Evolutionary conservation across 768 basidiomycete species (phyloP), one percentile per base, ranked within the genome.

Genomic region (Trametes punicea): DNA sequence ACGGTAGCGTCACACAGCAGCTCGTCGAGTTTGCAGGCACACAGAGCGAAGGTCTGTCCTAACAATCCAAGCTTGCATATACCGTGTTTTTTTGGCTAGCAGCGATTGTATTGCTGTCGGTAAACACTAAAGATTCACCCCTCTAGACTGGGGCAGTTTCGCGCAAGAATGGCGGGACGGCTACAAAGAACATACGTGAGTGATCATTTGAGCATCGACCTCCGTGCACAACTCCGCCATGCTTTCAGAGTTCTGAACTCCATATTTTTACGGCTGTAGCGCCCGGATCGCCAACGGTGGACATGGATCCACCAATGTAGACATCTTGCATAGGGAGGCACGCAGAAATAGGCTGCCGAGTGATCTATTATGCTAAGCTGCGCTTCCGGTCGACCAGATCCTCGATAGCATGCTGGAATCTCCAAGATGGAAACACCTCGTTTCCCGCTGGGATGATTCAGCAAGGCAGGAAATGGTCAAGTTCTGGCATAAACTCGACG

Each of bases 401-500:
- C 75, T 87, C 27, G 81, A 88, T 20, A 55, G 62, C 15, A 78
- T 88, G 72, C 75, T 88, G 15, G 67, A 62, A 0, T 71, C 74
- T 6, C 63, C 74, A 0, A 73, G 76, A 25, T 88, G 85, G 84
- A 62, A 73, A 1, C 68, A 75, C 25, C 67, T 88, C n/a, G 77
- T 74, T 0, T 38, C 66, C 0, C 18, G 70, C 11, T 81, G 81
- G 74, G 74, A 75, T 34, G 76, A 79, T 13, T 45, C 64, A 3
- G 74, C 74, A 10, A 75, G 82, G 16, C 59, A 65, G 16, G 65
- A 78, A 2, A 64, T 87, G 3, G 81, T 77, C 10, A 62, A 75
- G 2, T 67, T 75, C 2, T 88, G 87, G 87, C 87, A 88, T 64
- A 66, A 76, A n/a, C 65, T 87, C 2, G 64, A 77, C 10, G 81